phyloP scores from a whole-genome alignment of 2,329 filamentous ascomycete species.

The Annulohypoxylon truncatum region DNA sequence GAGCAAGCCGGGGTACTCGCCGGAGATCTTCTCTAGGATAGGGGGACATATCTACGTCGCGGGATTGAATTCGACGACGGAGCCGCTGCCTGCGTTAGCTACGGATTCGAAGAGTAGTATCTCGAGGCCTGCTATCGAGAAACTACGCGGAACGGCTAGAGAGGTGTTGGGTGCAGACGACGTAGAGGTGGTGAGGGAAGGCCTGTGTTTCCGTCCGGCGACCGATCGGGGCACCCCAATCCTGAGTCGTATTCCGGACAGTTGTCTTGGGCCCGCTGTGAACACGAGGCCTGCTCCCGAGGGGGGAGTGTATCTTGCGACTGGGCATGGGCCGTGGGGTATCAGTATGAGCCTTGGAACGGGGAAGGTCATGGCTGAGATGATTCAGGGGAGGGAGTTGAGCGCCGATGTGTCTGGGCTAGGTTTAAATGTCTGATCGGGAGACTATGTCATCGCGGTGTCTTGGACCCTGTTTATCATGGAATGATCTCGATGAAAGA shows the following conservation, averaged over 20 bases:
- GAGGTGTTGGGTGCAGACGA: constrained; percentile 60
- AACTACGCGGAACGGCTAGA: constrained; percentile 61
- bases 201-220: constrained; percentile 79
- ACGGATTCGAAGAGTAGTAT: constrained; percentile 57
- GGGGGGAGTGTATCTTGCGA: constrained; percentile 76
- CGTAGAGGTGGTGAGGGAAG: constrained; percentile 71
- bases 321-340: constrained; percentile 83
- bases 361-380: constrained; percentile 76
- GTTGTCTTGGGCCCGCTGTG: constrained; percentile 62
- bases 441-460: background rate
- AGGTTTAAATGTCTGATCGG: constrained; percentile 45
- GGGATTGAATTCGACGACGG: constrained; percentile 72
- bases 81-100: constrained; percentile 69
- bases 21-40: constrained; percentile 76
- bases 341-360: constrained; percentile 74
- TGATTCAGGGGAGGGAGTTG: constrained; percentile 69
- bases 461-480: background rate
- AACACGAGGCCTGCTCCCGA: constrained; percentile 55
- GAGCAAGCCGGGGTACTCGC: constrained; percentile 66
- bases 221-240: constrained; percentile 73
- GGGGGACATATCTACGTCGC: constrained; percentile 79
- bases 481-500: background rate
- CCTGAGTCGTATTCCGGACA: constrained; percentile 67
- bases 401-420: constrained; percentile 70
- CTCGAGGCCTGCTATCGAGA: constrained; percentile 59